A percentile compares a stretch with the other conserved stretches of the same genome.
Evolutionary conservation across 768 basidiomycete genomes (phyloP).

Genomic region (Rhizopogon vulgaris): DNA sequence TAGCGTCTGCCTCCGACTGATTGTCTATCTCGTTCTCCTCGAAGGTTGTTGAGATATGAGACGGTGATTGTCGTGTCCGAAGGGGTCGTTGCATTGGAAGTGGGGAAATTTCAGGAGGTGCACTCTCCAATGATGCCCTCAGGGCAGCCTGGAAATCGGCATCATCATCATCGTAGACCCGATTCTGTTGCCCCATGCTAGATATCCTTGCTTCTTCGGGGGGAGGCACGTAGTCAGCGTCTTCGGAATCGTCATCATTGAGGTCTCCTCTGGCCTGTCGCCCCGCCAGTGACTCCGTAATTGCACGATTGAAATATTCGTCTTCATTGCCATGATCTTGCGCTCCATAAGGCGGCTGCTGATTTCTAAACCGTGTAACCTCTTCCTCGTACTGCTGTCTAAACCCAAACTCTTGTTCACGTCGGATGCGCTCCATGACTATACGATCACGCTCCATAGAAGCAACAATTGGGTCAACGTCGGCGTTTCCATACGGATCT

Average conservation of each 20-base stretch:
- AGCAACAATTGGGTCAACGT: slow-evolving; percentile 53
- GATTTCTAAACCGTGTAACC: slow-evolving; percentile 16
- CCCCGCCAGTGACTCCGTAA: slow-evolving; percentile 20
- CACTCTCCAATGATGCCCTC: slow-evolving; percentile 67
- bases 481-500: slow-evolving; percentile 22
- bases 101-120: slow-evolving; percentile 47
- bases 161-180: slow-evolving; percentile 83
- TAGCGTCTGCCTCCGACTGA: slow-evolving; percentile 33
- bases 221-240: slow-evolving; percentile 12
- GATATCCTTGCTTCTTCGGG: not conserved
- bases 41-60: slow-evolving; percentile 2
- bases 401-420: slow-evolving; percentile 62
- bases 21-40: slow-evolving; percentile 24
- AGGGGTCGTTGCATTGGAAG: slow-evolving; percentile 16
- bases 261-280: slow-evolving; percentile 11
- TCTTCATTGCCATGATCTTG: slow-evolving; percentile 42
- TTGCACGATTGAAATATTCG: slow-evolving; percentile 44
- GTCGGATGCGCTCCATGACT: slow-evolving; percentile 57
- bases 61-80: slow-evolving; percentile 13
- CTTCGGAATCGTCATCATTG: slow-evolving; percentile 22
- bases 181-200: slow-evolving; percentile 17
- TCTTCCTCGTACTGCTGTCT: slow-evolving; percentile 50
- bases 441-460: slow-evolving; percentile 60
- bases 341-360: slow-evolving; percentile 2
- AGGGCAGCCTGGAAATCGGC: slow-evolving; percentile 83